Evolutionary conservation across 148 eudicot species (phyloP), one percentile per base, ranked within the genome.

Genomic region (Vaccinium myrtillus): DNA sequence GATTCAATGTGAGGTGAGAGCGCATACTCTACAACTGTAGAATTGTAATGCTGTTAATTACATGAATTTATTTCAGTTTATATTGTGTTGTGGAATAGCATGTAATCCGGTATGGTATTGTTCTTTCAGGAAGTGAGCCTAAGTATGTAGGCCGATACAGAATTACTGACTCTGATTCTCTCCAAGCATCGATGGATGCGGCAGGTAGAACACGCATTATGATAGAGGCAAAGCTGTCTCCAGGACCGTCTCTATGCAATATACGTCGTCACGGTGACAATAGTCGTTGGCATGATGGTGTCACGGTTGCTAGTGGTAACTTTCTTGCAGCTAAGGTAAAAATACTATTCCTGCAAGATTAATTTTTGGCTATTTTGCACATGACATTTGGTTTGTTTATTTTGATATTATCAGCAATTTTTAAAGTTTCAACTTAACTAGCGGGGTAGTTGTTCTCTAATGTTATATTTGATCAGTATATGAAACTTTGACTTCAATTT

Each of bases 271-370:
- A 97, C 79, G 99, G 98, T 43, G 96, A 94, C 36, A 97, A 95
- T 67, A 91, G 98, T 76, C 91, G 95, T 58, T 94, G 87, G 95
- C 93, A 95, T 88, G 94, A 93, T 88, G 96, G 99, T 83, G 99
- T 95, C 61, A 92, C 93, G 85, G 99, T 97, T 88, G 98, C 95
- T 79, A 94, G 98, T 86, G 99, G 99, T 74, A 97, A 97, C 89
- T 97, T 95, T 87, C 92, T 95, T 58, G 98, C 96, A 43, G 98
- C 99, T 18, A 95, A 97, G 94, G 99, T 97, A 85, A 86, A 87
- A 79, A 84, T 16, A 46, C 49, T 69, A 69, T 75, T 78, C 21
- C 8, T 53, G 15, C 21, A 67, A 36, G 32, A 71, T 51, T 4
- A 36, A 32, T 55, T 51, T 36, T 53, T 12, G 10, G n/a, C 48